These are phyloP conservation scores for Fraxinus nigra DNA, from an alignment of 305 asterid species.

Conservation along the genomic window DNA sequence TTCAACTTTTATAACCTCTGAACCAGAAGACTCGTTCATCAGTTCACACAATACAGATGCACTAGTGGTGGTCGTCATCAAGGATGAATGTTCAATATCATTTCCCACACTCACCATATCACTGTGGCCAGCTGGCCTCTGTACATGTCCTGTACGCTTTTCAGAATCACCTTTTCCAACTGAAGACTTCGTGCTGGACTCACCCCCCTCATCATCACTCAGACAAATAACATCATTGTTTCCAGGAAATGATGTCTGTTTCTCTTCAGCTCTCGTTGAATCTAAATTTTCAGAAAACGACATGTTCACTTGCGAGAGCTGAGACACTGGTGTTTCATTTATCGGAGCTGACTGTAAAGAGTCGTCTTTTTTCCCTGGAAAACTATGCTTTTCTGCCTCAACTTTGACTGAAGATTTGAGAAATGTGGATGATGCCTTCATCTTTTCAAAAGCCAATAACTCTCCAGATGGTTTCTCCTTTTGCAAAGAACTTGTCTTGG, in stretches of 20 bases:
- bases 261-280: slow-evolving; percentile 32
- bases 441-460: slow-evolving; percentile 45
- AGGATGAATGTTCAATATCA: slow-evolving; percentile 24
- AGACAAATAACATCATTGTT: slow-evolving; percentile 45
- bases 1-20: slow-evolving; percentile 42
- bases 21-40: slow-evolving; percentile 28
- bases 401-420: slow-evolving; percentile 26
- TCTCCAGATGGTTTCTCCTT: slow-evolving; percentile 37
- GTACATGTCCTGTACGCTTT: slow-evolving; percentile 25
- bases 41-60: slow-evolving; percentile 22
- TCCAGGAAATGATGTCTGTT: slow-evolving; percentile 27
- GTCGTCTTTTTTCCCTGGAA: slow-evolving; percentile 36
- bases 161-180: slow-evolving; percentile 25
- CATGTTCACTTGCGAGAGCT: slow-evolving; percentile 26
- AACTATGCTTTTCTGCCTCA: slow-evolving; percentile 30
- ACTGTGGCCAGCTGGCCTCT: slow-evolving; percentile 24
- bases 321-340: slow-evolving; percentile 22
- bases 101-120: slow-evolving; percentile 23
- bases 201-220: slow-evolving; percentile 65
- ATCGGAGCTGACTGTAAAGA: slow-evolving; percentile 25
- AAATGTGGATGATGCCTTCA: slow-evolving; percentile 30
- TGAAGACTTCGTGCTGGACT: slow-evolving; percentile 31
- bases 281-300: slow-evolving; percentile 23
- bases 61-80: slow-evolving; percentile 12
- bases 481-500: slow-evolving; percentile 27